Evolutionary conservation across 345 rosid species (phyloP).

Genomic region (Toxicodendron radicans): DNA sequence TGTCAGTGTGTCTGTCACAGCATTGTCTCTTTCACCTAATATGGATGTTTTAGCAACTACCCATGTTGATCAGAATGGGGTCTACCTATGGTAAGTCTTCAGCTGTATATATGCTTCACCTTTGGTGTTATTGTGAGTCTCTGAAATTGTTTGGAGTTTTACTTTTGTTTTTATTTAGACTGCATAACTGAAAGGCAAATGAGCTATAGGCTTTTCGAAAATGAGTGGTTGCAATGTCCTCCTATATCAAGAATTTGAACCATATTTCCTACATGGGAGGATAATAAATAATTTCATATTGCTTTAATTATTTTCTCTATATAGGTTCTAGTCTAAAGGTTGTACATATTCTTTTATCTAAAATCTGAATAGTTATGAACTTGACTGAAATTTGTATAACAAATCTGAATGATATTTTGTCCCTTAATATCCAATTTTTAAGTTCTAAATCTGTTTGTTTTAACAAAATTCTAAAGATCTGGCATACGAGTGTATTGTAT

Average conservation of each 20-base stretch:
- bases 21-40: constrained; percentile 91
- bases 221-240: not conserved
- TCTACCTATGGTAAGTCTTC: constrained; percentile 74
- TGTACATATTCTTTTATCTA: too few species aligned
- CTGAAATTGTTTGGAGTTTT: not conserved
- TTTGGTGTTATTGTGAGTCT: constrained; percentile 12
- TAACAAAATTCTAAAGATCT: too few species aligned
- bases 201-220: not conserved
- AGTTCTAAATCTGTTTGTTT: too few species aligned
- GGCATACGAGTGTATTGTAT: not conserved
- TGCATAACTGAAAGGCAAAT: not conserved
- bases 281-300: too few species aligned
- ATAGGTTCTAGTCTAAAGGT: too few species aligned
- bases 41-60: constrained; percentile 92
- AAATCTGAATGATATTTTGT: too few species aligned
- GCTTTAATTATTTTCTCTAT: too few species aligned
- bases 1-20: constrained; percentile 79
- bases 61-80: constrained; percentile 92
- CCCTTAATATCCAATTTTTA: too few species aligned
- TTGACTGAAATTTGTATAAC: too few species aligned
- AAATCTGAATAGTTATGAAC: too few species aligned
- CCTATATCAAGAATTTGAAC: not conserved
- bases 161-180: not conserved
- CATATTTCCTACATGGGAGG: too few species aligned
- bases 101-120: not conserved